Evolutionary conservation across 768 basidiomycete genomes (phyloP).

Genomic region (Lepiota venenata): DNA sequence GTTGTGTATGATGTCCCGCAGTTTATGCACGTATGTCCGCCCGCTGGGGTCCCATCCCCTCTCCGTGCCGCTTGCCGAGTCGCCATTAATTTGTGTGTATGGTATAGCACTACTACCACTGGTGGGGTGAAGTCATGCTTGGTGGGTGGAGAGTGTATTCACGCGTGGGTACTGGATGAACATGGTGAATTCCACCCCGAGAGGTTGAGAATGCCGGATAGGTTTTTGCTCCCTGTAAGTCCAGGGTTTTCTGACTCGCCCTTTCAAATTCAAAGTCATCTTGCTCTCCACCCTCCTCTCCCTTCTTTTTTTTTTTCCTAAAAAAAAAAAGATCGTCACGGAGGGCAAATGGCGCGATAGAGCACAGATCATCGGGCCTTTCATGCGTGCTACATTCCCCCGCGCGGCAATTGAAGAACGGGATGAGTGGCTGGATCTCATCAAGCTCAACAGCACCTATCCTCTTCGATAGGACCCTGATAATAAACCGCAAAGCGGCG

Average conservation of each 20-base stretch:
- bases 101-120: conserved; percentile 41
- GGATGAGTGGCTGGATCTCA: conserved; percentile 62
- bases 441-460: conserved; percentile 40
- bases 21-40: conserved; percentile 19
- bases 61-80: not conserved
- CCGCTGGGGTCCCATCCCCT: too few species aligned
- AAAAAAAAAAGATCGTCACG: conserved; percentile 20
- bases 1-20: conserved; percentile 27
- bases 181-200: conserved; percentile 10
- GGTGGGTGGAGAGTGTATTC: conserved; percentile 40
- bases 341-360: conserved; percentile 52
- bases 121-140: conserved; percentile 45
- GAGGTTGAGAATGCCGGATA: conserved; percentile 21
- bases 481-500: conserved; percentile 62
- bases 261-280: conserved; percentile 7
- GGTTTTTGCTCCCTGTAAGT: conserved; percentile 28
- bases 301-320: not conserved
- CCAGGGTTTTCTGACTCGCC: conserved; percentile 6
- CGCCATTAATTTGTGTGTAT: not conserved
- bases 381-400: conserved; percentile 67
- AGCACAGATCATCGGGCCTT: conserved; percentile 57
- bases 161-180: conserved; percentile 17
- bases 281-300: not conserved
- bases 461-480: conserved; percentile 57
- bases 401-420: conserved; percentile 51